These are phyloP conservation scores for Neoscytalidium dimidiatum DNA, from an alignment of 2,329 filamentous ascomycete genomes.

Conservation along the genomic window DNA sequence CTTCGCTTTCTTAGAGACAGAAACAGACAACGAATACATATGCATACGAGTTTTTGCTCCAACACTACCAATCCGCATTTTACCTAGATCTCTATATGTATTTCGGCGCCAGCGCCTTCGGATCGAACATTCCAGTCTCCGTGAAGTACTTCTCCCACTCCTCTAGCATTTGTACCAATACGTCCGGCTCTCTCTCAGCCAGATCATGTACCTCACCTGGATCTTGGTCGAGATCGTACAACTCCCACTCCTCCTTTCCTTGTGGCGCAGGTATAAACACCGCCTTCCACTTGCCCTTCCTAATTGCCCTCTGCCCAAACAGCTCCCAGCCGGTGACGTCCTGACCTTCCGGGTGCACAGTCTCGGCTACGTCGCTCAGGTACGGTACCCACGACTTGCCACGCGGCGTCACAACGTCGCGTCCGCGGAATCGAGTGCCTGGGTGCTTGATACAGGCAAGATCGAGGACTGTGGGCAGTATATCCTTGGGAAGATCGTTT, in stretches of 20 bases:
- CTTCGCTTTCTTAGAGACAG: no score
- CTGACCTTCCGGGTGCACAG: neutral
- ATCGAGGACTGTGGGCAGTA: constrained; percentile 15
- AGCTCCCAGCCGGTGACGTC: constrained; percentile 21
- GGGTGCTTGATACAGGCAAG: constrained; percentile 13
- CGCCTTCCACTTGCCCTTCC: constrained; percentile 22
- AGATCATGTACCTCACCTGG: constrained; percentile 21
- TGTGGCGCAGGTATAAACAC: constrained; percentile 21
- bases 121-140: constrained; percentile 23
- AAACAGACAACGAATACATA: no score
- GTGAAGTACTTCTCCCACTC: constrained; percentile 22
- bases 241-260: constrained; percentile 22
- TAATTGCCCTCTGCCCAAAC: constrained; percentile 21
- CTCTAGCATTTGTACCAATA: constrained; percentile 16
- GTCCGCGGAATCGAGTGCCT: neutral
- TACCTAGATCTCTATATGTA: neutral
- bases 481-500: no score
- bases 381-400: constrained; percentile 6
- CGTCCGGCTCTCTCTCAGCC: constrained; percentile 18
- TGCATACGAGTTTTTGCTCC: no score
- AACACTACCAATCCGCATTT: no score
- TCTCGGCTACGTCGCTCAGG: neutral
- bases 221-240: constrained; percentile 21
- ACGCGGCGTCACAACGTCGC: constrained; percentile 10
- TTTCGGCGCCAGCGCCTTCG: neutral